Evolutionary conservation across 768 basidiomycete species (phyloP).

Genomic region (Plicaturopsis crispa): DNA sequence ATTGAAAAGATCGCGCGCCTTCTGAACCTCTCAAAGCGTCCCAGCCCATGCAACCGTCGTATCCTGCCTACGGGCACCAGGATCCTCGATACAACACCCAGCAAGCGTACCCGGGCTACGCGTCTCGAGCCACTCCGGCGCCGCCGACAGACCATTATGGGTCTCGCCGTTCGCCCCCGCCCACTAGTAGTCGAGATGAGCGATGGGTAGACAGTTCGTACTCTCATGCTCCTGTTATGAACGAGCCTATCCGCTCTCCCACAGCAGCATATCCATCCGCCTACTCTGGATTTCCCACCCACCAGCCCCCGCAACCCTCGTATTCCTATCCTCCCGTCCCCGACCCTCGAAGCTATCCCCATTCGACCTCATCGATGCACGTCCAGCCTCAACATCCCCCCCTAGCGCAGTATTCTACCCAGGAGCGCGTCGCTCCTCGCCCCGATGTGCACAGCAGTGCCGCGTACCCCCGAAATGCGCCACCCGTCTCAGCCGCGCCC

Average conservation of each 20-base stretch:
- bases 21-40: slow-evolving; percentile 8
- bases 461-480: slow-evolving; percentile 24
- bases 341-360: slow-evolving; percentile 25
- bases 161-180: slow-evolving; percentile 51
- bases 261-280: slow-evolving; percentile 52
- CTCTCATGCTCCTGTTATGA: slow-evolving; percentile 26
- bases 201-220: slow-evolving; percentile 25
- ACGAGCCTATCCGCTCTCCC: slow-evolving; percentile 50
- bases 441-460: slow-evolving; percentile 35
- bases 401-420: too few species aligned
- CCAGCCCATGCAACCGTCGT: slow-evolving; percentile 10
- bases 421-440: slow-evolving; percentile 32
- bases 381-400: too few species aligned
- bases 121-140: slow-evolving; percentile 40
- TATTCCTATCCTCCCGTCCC: slow-evolving; percentile 26
- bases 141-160: slow-evolving; percentile 40
- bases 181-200: slow-evolving; percentile 20
- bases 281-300: slow-evolving; percentile 41
- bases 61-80: slow-evolving; percentile 42
- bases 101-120: slow-evolving; percentile 37
- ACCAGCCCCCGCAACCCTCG: slow-evolving; percentile 18
- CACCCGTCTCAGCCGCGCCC: slow-evolving; percentile 48
- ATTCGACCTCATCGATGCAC: too few species aligned
- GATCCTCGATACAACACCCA: slow-evolving; percentile 47
- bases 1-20: slow-evolving; percentile 12